phyloP scores from a whole-genome alignment of 2,329 filamentous ascomycete species.

The Epicoccum sorghinum region DNA sequence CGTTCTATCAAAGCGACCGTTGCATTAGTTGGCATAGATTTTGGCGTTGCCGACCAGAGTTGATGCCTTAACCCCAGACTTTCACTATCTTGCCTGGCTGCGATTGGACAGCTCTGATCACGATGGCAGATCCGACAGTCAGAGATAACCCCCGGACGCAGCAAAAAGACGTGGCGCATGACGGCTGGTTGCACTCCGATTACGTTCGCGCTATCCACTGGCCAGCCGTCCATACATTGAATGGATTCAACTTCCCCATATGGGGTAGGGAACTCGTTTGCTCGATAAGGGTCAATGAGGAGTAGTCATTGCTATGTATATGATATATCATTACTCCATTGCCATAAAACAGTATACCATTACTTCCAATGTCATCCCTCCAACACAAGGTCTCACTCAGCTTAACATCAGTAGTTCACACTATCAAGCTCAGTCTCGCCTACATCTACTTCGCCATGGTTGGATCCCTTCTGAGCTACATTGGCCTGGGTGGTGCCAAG shows the following conservation, averaged over 20 bases:
- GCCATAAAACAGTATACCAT: not conserved
- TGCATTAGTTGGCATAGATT: slow-evolving; percentile 17
- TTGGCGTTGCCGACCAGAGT: slow-evolving; percentile 17
- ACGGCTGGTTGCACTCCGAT: slow-evolving; percentile 27
- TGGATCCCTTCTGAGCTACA: slow-evolving; percentile 35
- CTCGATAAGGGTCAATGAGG: slow-evolving; percentile 32
- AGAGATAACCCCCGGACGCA: slow-evolving; percentile 14
- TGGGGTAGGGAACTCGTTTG: slow-evolving; percentile 28
- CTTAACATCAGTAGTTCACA: slow-evolving; percentile 15
- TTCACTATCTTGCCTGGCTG: slow-evolving; percentile 6
- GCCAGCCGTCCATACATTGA: slow-evolving; percentile 21
- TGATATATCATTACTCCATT: slow-evolving; percentile 30
- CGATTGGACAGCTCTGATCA: slow-evolving; percentile 28
- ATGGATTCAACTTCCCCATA: slow-evolving; percentile 41
- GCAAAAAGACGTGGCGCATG: slow-evolving; percentile 28
- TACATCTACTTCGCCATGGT: slow-evolving; percentile 28
- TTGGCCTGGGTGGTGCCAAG: slow-evolving; percentile 30
- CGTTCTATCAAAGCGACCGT: slow-evolving; percentile 30
- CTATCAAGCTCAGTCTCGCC: slow-evolving; percentile 4
- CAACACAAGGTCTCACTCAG: slow-evolving; percentile 15
- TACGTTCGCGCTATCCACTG: slow-evolving; percentile 35
- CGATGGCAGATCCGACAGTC: slow-evolving; percentile 27
- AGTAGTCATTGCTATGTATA: slow-evolving; percentile 14
- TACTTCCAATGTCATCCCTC: slow-evolving; percentile 14
- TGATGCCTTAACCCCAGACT: slow-evolving; percentile 14